phyloP scores from a whole-genome alignment of 495 filamentous ascomycete genomes.

The Podospora fimiseda region DNA sequence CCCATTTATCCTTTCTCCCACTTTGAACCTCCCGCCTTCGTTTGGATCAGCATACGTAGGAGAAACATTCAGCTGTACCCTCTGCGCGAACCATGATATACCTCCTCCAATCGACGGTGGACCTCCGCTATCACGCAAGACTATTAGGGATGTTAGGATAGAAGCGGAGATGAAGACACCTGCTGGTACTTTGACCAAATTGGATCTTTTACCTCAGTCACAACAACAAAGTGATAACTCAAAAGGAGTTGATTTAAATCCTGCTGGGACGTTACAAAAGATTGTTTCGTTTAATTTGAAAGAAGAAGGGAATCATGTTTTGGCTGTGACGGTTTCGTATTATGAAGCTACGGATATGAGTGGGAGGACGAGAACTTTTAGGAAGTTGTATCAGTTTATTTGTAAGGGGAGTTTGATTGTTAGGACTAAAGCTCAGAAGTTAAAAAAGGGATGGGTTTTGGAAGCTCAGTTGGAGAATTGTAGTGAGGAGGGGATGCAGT shows the following conservation, averaged over 20 bases:
- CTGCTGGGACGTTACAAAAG: constrained; percentile 69
- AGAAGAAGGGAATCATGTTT: constrained; percentile 87
- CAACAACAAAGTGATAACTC: constrained; percentile 7
- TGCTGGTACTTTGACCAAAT: constrained; percentile 25
- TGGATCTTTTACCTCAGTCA: constrained; percentile 12
- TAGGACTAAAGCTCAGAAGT: constrained; percentile 68
- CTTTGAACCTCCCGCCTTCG: constrained; percentile 81
- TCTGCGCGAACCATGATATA: constrained; percentile 90
- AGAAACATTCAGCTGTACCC: constrained; percentile 87
- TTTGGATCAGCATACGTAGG: constrained; percentile 95
- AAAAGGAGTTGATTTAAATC: constrained; percentile 48
- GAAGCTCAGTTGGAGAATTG: constrained; percentile 96
- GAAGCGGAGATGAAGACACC: constrained; percentile 94
- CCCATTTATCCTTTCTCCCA: constrained; percentile 46
- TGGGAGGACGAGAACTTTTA: constrained; percentile 74
- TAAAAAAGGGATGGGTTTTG: constrained; percentile 50
- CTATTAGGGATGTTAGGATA: constrained; percentile 69
- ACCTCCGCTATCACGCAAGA: constrained; percentile 34
- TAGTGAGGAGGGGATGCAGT: constrained; percentile 57
- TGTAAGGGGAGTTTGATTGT: constrained; percentile 85
- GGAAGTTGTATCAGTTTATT: constrained; percentile 95
- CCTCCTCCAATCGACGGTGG: constrained; percentile 14
- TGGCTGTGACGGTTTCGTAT: constrained; percentile 93
- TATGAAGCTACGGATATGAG: constrained; percentile 59
- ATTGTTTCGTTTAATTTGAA: constrained; percentile 83